Evolutionary conservation across 2,329 filamentous ascomycete genomes (phyloP), one percentile per base, ranked within the genome.

Genomic region (Clarireedia monteithiana): DNA sequence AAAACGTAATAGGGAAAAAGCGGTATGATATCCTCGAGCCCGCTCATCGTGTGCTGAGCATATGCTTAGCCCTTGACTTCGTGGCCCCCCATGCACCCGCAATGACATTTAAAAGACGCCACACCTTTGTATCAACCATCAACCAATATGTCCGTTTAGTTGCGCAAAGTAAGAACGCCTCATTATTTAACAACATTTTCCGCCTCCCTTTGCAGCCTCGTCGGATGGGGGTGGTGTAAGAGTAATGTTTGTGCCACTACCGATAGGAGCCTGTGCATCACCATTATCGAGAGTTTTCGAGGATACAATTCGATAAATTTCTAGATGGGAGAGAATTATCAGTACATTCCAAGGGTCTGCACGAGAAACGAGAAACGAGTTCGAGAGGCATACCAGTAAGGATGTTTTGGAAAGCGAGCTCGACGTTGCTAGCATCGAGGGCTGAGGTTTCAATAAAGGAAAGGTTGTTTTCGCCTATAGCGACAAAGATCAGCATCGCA

Each of bases 361-460:
- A 26, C n/a, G 26, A 39, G 23, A 47, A 30, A 26, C n/a, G 26
- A 39, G 23, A 47, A 30, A 38, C 5, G 45, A n/a, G 36, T n/a
- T 27, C 14, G 26, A 47, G 40, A 30, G 24, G 47, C 82, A 60
- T 81, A 96, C 92, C 92, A 71, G 94, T 99, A 72, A 99, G 80
- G 71, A 99, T 99, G 76, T 97, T 97, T 78, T 99, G 92, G 83
- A 99, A 97, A 59, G 94, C 94, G 70, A 97, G 85, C 77, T 99
- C 94, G 64, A 99, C 94, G 71, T 99, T 99, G 83, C 91, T 97
- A 67, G 94, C 94, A 72, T 99, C 94, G 68, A 99, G 86, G 62
- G 94, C 94, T 60, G 95, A 99, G 44, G 94, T 99, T 81, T 99
- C 94, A 74, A 99, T 99, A 75, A 99, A 99, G 51, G 92, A 97